A percentile compares a stretch with the other conserved stretches of the same genome.
Evolutionary conservation across 2,329 filamentous ascomycete species (phyloP).

Genomic region (Claviceps citrina): DNA sequence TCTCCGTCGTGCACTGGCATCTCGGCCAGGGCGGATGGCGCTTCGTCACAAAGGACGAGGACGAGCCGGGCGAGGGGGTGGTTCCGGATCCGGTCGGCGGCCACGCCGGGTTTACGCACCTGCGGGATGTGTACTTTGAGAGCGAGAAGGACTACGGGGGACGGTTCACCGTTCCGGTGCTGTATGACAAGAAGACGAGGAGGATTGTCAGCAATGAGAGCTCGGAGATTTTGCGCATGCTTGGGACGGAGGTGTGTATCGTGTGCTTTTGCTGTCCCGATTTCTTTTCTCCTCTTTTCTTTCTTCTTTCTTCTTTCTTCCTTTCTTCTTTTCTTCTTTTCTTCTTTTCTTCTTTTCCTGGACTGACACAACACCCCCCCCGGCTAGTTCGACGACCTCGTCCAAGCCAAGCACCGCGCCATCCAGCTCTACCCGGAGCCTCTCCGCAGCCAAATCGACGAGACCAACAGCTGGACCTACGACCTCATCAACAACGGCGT

Average conservation of each 20-base stretch:
- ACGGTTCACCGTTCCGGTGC: slow-evolving; percentile 73
- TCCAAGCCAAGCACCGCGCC: slow-evolving; percentile 42
- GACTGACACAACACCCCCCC: background rate
- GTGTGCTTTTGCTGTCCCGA: too few species aligned
- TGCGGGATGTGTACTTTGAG: slow-evolving; percentile 68
- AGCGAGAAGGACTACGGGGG: slow-evolving; percentile 57
- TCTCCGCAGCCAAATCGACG: slow-evolving; percentile 56
- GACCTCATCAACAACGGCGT: slow-evolving; percentile 56
- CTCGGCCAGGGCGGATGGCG: slow-evolving; percentile 63
- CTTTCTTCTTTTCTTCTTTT: background rate
- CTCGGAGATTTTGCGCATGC: slow-evolving; percentile 83
- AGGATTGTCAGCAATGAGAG: slow-evolving; percentile 85
- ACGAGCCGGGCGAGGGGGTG: slow-evolving; percentile 45
- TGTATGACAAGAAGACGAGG: slow-evolving; percentile 64
- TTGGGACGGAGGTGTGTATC: slow-evolving; percentile 50
- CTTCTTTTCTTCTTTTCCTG: background rate
- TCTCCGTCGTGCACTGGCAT: slow-evolving; percentile 85
- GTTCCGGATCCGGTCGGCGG: slow-evolving; percentile 53
- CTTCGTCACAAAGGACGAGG: slow-evolving; percentile 52
- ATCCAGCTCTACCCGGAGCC: slow-evolving; percentile 53
- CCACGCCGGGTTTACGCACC: slow-evolving; percentile 51
- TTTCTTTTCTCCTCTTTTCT: background rate
- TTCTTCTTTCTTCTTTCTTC: background rate
- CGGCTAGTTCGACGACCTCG: slow-evolving; percentile 49
- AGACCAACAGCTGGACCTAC: slow-evolving; percentile 69